phyloP scores from a whole-genome alignment of 1,284 basidiomycete genomes.

The Marasmius sp. region DNA sequence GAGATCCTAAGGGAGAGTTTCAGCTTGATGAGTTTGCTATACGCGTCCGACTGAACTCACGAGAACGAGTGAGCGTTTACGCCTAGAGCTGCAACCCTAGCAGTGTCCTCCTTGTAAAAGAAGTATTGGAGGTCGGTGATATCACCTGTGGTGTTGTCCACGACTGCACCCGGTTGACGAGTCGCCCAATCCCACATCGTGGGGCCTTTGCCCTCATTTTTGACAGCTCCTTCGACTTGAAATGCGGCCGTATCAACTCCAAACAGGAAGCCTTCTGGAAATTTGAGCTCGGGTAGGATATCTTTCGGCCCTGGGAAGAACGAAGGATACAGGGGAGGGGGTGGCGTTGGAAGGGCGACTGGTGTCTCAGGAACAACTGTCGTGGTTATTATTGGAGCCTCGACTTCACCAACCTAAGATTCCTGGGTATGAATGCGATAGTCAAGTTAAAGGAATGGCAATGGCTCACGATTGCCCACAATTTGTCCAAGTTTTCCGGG shows the following conservation, averaged over 20 bases:
- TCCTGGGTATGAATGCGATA: too few species aligned
- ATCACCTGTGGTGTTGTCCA: conserved; percentile 46
- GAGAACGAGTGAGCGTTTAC: conserved; percentile 50
- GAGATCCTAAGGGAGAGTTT: conserved; percentile 33
- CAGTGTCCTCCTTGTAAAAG: conserved; percentile 48
- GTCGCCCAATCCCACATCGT: conserved; percentile 50
- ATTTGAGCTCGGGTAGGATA: conserved; percentile 38
- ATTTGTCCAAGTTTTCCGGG: conserved; percentile 31
- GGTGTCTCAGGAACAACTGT: conserved; percentile 37
- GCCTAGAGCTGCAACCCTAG: conserved; percentile 45
- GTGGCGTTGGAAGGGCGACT: conserved; percentile 39
- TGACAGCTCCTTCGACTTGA: conserved; percentile 49
- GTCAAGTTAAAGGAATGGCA: background rate
- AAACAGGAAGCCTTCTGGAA: conserved; percentile 44
- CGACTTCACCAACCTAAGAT: conserved; percentile 41
- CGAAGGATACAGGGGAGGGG: conserved; percentile 43
- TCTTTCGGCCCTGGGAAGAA: conserved; percentile 43
- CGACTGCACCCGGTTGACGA: conserved; percentile 37
- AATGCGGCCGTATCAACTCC: conserved; percentile 49
- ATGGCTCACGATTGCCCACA: conserved; percentile 42
- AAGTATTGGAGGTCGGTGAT: conserved; percentile 47
- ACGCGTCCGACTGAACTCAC: conserved; percentile 28
- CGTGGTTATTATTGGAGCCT: conserved; percentile 45
- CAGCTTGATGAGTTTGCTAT: background rate
- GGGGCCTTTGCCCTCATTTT: conserved; percentile 48